Evolutionary conservation across 2,329 filamentous ascomycete species (phyloP).

Genomic region (Fusarium sublunatum): DNA sequence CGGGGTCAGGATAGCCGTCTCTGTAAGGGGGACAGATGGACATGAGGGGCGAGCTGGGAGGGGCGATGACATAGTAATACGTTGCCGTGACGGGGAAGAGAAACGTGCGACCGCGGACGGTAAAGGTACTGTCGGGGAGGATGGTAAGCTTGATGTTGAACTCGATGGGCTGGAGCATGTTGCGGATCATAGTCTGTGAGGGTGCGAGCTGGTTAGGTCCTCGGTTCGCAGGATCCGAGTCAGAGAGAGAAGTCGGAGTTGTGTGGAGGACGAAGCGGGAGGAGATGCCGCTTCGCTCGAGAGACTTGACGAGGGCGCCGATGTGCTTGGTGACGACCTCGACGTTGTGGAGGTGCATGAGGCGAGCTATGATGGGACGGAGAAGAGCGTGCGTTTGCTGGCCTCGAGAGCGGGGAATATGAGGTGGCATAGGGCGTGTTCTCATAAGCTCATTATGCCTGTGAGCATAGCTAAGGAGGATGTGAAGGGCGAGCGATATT

Average conservation of each 20-base stretch:
- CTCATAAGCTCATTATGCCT: constrained; percentile 77
- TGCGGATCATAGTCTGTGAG: constrained; percentile 59
- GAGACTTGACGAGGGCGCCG: constrained; percentile 55
- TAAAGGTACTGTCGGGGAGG: constrained; percentile 56
- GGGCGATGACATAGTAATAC: constrained; percentile 57
- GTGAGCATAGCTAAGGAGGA: constrained; percentile 84
- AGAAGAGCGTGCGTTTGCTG: constrained; percentile 62
- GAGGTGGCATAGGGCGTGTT: constrained; percentile 64
- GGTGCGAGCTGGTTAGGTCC: constrained; percentile 54
- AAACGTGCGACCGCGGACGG: constrained; percentile 59
- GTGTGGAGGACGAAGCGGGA: constrained; percentile 58
- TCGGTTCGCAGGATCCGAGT: constrained; percentile 44
- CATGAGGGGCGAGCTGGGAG: constrained; percentile 52
- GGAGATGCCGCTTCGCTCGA: constrained; percentile 60
- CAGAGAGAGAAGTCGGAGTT: constrained; percentile 47
- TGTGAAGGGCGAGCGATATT: constrained; percentile 74
- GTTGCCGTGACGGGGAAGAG: constrained; percentile 58
- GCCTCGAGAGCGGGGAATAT: constrained; percentile 52
- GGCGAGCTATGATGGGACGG: constrained; percentile 62
- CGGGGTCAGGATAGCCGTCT: constrained; percentile 58
- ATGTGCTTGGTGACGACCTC: constrained; percentile 56
- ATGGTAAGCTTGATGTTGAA: constrained; percentile 59
- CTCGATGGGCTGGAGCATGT: constrained; percentile 56
- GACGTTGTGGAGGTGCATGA: constrained; percentile 58
- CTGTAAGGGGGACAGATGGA: constrained; percentile 56